phyloP scores from a whole-genome alignment of 208 protist genomes.

The Endotrypanum monterogeii region DNA sequence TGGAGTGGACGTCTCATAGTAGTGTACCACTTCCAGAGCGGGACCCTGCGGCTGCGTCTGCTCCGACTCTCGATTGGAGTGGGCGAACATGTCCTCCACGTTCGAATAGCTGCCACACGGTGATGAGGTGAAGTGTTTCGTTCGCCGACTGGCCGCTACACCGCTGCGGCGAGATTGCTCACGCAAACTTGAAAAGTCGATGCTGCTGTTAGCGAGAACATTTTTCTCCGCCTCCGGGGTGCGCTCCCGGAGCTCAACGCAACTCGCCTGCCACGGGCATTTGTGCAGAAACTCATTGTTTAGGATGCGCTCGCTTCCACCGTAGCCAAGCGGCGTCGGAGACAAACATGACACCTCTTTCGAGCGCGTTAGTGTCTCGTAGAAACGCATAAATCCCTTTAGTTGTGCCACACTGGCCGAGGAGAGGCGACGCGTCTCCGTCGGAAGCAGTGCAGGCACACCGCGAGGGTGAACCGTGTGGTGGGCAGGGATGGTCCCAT shows the following conservation, averaged over 20 bases:
- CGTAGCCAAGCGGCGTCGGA: constrained; percentile 30
- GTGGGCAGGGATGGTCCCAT: constrained; percentile 10
- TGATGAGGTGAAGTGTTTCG: not conserved
- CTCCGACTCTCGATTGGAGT: not conserved
- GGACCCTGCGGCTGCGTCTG: constrained; percentile 12
- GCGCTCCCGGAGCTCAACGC: constrained; percentile 36
- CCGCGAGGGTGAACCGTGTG: constrained; percentile 19
- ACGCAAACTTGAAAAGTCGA: constrained; percentile 32
- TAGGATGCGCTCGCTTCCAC: constrained; percentile 36
- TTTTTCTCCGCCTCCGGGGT: constrained; percentile 18
- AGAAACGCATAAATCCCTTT: constrained; percentile 32
- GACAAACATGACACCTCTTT: constrained; percentile 15
- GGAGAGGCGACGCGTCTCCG: not conserved
- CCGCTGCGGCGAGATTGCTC: not conserved
- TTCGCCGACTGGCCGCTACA: not conserved
- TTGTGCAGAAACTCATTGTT: constrained; percentile 37
- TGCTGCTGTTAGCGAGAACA: constrained; percentile 28
- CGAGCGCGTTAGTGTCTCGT: constrained; percentile 26
- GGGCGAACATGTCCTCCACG: constrained; percentile 23
- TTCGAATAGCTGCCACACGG: constrained; percentile 23
- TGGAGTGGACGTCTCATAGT: constrained; percentile 38
- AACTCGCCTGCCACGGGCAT: constrained; percentile 38
- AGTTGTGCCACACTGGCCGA: constrained; percentile 15
- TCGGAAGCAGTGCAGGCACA: not conserved
- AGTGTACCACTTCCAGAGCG: constrained; percentile 38